Evolutionary conservation across 139 green algal species (phyloP).

Genomic region (Zygnema circumcarinatum): DNA sequence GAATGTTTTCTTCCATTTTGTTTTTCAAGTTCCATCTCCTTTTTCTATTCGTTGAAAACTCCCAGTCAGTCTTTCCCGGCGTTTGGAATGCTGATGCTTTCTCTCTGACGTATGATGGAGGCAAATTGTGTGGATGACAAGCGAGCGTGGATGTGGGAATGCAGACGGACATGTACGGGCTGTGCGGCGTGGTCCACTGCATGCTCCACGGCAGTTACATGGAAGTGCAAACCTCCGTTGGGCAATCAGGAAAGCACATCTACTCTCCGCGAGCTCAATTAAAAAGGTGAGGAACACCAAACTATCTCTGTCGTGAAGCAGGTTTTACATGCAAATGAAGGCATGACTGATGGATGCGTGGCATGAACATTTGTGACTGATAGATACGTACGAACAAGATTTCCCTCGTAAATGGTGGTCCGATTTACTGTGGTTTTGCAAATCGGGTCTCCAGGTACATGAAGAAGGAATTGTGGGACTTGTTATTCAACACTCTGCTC

Average conservation of each 20-base stretch:
- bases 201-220: constrained; percentile 65
- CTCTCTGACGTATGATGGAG: no score
- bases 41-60: background rate
- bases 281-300: constrained; percentile 26
- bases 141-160: no score
- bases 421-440: background rate
- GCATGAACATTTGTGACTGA: background rate
- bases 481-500: constrained; percentile 59
- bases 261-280: constrained; percentile 16
- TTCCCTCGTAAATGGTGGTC: constrained; percentile 8
- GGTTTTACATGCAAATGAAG: background rate
- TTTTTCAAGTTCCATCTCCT: background rate
- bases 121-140: no score
- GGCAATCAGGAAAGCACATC: background rate
- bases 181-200: constrained; percentile 59
- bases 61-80: background rate
- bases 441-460: constrained; percentile 38
- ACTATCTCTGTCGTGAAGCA: background rate
- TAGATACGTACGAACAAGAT: constrained; percentile 1
- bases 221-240: constrained; percentile 55
- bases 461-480: constrained; percentile 56
- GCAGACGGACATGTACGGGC: constrained; percentile 29
- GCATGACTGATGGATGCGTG: background rate
- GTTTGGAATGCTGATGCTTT: background rate
- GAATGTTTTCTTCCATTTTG: background rate